Evolutionary conservation across 2,329 filamentous ascomycete genomes (phyloP).

Genomic region (Fusarium praegraminearum): DNA sequence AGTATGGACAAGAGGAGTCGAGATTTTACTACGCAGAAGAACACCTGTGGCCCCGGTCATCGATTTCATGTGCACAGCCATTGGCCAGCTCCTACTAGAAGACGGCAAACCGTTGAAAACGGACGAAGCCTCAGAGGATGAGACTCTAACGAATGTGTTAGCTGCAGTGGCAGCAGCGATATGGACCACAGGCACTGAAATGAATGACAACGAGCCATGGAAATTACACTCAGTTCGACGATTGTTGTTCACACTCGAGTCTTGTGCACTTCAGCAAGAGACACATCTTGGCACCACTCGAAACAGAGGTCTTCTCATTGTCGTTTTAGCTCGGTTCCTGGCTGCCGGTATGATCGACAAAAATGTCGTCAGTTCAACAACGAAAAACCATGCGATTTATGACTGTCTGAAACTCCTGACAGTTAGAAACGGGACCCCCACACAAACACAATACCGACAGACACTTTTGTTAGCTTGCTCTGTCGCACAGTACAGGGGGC

Average conservation of each 20-base stretch:
- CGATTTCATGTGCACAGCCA: constrained; percentile 43
- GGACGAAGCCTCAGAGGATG: constrained; percentile 34
- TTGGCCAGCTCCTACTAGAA: constrained; percentile 41
- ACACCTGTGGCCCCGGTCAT: constrained; percentile 39
- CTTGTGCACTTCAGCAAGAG: constrained; percentile 37
- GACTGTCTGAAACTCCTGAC: constrained; percentile 43
- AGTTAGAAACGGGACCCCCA: constrained; percentile 21
- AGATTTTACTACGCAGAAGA: constrained; percentile 42
- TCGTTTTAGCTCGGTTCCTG: constrained; percentile 49
- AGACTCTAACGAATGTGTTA: constrained; percentile 48
- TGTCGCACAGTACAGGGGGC: constrained; percentile 61
- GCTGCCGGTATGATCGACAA: constrained; percentile 37
- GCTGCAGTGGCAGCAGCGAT: constrained; percentile 49
- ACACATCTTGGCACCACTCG: constrained; percentile 15
- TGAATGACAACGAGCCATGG: constrained; percentile 7
- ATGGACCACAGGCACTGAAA: constrained; percentile 29
- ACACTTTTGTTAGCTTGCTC: constrained; percentile 58
- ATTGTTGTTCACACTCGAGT: constrained; percentile 46
- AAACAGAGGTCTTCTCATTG: constrained; percentile 40
- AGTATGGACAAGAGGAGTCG: constrained; percentile 46
- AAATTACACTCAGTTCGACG: constrained; percentile 41
- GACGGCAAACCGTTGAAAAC: constrained; percentile 1
- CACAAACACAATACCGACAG: constrained; percentile 45
- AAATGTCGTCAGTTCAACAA: constrained; percentile 23
- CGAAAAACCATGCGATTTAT: constrained; percentile 32